phyloP scores from a whole-genome alignment of 2,329 filamentous ascomycete species.

The Microascus cirrosus region DNA sequence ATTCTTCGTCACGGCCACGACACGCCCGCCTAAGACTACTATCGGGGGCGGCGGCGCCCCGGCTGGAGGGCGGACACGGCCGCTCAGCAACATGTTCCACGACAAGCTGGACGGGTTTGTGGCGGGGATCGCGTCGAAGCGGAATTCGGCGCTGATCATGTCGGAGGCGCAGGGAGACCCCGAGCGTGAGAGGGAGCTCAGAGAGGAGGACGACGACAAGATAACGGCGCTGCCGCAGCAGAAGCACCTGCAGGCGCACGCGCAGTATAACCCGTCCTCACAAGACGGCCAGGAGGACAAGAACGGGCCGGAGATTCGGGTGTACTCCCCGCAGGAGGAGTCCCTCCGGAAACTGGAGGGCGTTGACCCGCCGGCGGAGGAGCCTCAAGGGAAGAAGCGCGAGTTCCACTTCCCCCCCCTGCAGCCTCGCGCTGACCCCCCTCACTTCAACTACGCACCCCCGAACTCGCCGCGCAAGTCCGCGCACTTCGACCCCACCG shows the following conservation, averaged over 20 bases:
- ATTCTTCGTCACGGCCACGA: constrained; percentile 82
- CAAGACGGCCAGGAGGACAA: constrained; percentile 12
- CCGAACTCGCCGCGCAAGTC: constrained; percentile 29
- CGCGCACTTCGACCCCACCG: constrained; percentile 8
- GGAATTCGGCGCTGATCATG: constrained; percentile 72
- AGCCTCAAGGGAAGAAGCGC: constrained; percentile 24
- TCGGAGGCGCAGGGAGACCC: constrained; percentile 70
- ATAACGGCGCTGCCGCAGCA: constrained; percentile 70
- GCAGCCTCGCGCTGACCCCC: constrained; percentile 33
- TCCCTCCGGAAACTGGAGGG: neutral
- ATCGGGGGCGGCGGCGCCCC: constrained; percentile 14
- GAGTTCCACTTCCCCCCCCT: constrained; percentile 50
- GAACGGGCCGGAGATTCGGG: constrained; percentile 8
- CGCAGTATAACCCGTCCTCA: constrained; percentile 7
- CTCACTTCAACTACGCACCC: constrained; percentile 50
- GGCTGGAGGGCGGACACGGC: constrained; percentile 24
- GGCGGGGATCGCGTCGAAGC: constrained; percentile 74
- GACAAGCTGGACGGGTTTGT: constrained; percentile 84
- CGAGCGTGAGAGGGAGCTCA: constrained; percentile 68
- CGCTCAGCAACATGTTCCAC: constrained; percentile 66
- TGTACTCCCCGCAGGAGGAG: constrained; percentile 13
- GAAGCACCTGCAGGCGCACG: constrained; percentile 49
- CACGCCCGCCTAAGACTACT: constrained; percentile 27
- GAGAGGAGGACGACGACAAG: constrained; percentile 72
- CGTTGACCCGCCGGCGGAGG: constrained; percentile 4